phyloP scores from a whole-genome alignment of 108 stramenopile species.

The Cyclotella kingstonii region DNA sequence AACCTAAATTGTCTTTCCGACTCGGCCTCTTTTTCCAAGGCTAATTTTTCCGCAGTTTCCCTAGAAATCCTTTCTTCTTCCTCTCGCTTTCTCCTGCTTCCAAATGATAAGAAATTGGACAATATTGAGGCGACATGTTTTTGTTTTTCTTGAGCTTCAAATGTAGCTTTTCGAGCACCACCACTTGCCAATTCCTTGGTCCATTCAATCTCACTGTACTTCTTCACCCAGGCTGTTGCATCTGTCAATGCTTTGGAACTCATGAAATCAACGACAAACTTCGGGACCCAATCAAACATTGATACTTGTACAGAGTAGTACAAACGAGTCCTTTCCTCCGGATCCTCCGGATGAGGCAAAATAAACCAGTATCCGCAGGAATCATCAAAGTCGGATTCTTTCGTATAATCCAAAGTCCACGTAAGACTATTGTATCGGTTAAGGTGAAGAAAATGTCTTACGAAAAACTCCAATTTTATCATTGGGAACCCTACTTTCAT shows the following conservation, averaged over 20 bases:
- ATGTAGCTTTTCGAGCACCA: slow-evolving; percentile 1
- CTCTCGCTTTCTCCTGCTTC: slow-evolving; percentile 25
- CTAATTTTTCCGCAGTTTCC: slow-evolving; percentile 23
- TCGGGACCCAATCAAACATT: slow-evolving; percentile 64
- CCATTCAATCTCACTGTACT: slow-evolving; percentile 51
- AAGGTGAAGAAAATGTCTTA: slow-evolving; percentile 48
- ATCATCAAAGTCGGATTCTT: slow-evolving; percentile 55
- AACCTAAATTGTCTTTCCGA: slow-evolving; percentile 11
- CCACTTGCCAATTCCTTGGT: slow-evolving; percentile 31
- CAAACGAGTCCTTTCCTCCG: slow-evolving; percentile 42
- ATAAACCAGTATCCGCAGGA: slow-evolving; percentile 57
- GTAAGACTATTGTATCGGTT: slow-evolving; percentile 41
- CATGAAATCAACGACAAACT: slow-evolving; percentile 57
- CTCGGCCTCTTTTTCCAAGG: slow-evolving; percentile 22
- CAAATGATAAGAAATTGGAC: slow-evolving; percentile 28
- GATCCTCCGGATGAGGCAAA: slow-evolving; percentile 53
- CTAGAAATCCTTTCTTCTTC: slow-evolving; percentile 25
- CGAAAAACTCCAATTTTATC: slow-evolving; percentile 54
- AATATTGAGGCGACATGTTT: slow-evolving; percentile 11
- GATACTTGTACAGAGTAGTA: slow-evolving; percentile 56
- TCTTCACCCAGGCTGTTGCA: slow-evolving; percentile 66
- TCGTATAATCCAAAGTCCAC: slow-evolving; percentile 55
- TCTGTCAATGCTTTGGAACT: slow-evolving; percentile 61
- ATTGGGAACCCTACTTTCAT: slow-evolving; percentile 59
- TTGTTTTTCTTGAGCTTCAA: not conserved